Percentiles rank a stretch among this genome's conserved stretches.
phyloP scores from a whole-genome alignment of 441 rosid genomes.

The Corymbia calophylla region DNA sequence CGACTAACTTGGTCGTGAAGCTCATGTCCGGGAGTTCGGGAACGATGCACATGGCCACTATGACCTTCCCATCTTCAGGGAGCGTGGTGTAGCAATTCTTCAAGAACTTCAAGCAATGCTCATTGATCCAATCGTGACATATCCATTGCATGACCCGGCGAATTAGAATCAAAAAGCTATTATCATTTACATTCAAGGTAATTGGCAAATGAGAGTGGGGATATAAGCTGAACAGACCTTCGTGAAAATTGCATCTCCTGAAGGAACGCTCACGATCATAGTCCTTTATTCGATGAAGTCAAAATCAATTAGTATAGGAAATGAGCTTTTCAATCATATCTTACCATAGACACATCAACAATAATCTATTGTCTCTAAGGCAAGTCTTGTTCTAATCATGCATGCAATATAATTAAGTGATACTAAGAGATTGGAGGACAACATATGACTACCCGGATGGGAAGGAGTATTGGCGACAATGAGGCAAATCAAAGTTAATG shows the following conservation, averaged over 20 bases:
- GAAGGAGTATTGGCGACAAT: constrained; percentile 59
- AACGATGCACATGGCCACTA: background rate
- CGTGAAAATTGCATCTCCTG: constrained; percentile 73
- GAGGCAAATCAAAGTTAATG: constrained; percentile 76
- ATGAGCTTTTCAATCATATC: background rate
- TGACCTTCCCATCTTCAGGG: too few relatives aligned
- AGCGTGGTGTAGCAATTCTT: too few relatives aligned
- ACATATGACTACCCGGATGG: constrained; percentile 30
- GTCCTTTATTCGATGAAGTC: background rate
- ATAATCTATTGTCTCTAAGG: background rate
- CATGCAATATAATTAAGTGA: background rate
- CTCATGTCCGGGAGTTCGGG: background rate
- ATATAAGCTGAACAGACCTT: constrained; percentile 35
- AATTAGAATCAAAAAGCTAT: too few relatives aligned
- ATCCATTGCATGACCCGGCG: too few relatives aligned
- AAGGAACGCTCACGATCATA: constrained; percentile 43
- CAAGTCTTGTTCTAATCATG: background rate
- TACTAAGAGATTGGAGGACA: background rate
- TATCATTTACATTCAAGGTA: background rate
- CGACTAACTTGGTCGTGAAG: background rate
- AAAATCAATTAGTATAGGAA: background rate
- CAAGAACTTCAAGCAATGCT: too few relatives aligned
- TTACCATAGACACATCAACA: background rate
- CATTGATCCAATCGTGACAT: too few relatives aligned
- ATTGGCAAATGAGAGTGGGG: background rate